A percentile compares a stretch with the other conserved stretches of the same genome.
phyloP scores from a whole-genome alignment of 192 early-diverging fungal genomes.

The Backusella parvicylindrica region DNA sequence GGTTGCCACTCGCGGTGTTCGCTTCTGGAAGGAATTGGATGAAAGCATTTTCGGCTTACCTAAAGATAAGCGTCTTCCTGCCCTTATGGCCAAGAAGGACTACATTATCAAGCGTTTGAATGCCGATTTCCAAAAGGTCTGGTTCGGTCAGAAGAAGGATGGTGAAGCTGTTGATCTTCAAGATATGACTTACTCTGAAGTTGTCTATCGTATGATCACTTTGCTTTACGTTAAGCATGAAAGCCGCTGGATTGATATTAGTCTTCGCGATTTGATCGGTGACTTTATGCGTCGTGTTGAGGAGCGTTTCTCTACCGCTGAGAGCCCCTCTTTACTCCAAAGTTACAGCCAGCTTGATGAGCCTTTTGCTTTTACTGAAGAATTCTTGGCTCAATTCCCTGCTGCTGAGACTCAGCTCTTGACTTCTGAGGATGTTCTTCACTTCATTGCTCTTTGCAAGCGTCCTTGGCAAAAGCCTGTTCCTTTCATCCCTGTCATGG shows the following conservation, averaged over 20 bases:
- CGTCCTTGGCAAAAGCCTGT: constrained; percentile 84
- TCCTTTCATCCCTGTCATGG: constrained; percentile 84
- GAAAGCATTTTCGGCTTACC: constrained; percentile 79
- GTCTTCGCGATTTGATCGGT: constrained; percentile 65
- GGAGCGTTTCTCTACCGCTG: constrained; percentile 75
- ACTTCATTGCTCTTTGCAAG: constrained; percentile 73
- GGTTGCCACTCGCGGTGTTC: constrained; percentile 79
- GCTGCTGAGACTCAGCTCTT: constrained; percentile 66
- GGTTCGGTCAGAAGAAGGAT: constrained; percentile 87
- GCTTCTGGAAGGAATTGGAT: constrained; percentile 78
- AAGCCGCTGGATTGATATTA: constrained; percentile 74
- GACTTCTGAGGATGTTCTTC: constrained; percentile 80
- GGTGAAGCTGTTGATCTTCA: constrained; percentile 75
- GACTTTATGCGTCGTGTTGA: constrained; percentile 84
- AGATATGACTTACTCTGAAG: constrained; percentile 94
- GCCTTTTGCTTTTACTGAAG: constrained; percentile 61
- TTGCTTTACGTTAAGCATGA: constrained; percentile 73
- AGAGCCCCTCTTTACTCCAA: constrained; percentile 61
- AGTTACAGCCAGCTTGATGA: constrained; percentile 57
- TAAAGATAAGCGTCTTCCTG: constrained; percentile 71
- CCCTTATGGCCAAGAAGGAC: constrained; percentile 76
- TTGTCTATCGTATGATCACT: constrained; percentile 76
- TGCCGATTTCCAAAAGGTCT: constrained; percentile 89
- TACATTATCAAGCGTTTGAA: constrained; percentile 86
- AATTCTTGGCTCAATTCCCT: constrained; percentile 69